Evolutionary conservation across 495 filamentous ascomycete genomes (phyloP).

Genomic region (Daldinia bambusicola): DNA sequence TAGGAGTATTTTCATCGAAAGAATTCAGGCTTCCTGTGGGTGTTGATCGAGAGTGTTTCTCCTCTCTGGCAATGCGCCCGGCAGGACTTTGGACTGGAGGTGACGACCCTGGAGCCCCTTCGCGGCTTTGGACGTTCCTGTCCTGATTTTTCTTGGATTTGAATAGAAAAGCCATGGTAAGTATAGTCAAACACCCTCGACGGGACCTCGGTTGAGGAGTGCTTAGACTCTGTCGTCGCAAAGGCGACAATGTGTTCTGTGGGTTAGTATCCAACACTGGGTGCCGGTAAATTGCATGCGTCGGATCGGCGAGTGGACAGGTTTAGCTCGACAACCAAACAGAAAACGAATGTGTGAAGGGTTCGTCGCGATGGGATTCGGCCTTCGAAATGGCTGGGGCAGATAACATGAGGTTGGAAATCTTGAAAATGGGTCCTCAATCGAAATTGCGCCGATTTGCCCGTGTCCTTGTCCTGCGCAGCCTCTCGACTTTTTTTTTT

Average conservation of each 20-base stretch:
- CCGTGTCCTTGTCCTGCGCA: constrained; percentile 34
- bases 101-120: constrained; percentile 54
- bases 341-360: constrained; percentile 19
- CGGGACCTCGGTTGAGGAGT: constrained; percentile 36
- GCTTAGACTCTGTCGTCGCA: constrained; percentile 30
- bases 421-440: constrained; percentile 37
- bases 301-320: constrained; percentile 10
- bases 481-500: constrained; percentile 43
- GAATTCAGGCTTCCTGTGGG: constrained; percentile 66
- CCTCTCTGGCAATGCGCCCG: constrained; percentile 57
- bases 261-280: constrained; percentile 9
- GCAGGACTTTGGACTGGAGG: constrained; percentile 51
- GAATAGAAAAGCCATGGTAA: constrained; percentile 77
- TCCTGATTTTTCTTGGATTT: constrained; percentile 74
- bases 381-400: constrained; percentile 41
- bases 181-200: constrained; percentile 37
- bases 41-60: constrained; percentile 61
- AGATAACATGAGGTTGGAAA: constrained; percentile 43
- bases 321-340: constrained; percentile 21
- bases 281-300: constrained; percentile 19
- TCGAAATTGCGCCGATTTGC: constrained; percentile 40
- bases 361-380: constrained; percentile 17
- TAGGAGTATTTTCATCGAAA: constrained; percentile 59
- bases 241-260: constrained; percentile 22
- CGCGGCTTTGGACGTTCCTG: constrained; percentile 57